A percentile compares a stretch with the other conserved stretches of the same genome.
These are phyloP conservation scores for Boletellus sp. DNA, from an alignment of 768 basidiomycete genomes.

Conservation along the genomic window DNA sequence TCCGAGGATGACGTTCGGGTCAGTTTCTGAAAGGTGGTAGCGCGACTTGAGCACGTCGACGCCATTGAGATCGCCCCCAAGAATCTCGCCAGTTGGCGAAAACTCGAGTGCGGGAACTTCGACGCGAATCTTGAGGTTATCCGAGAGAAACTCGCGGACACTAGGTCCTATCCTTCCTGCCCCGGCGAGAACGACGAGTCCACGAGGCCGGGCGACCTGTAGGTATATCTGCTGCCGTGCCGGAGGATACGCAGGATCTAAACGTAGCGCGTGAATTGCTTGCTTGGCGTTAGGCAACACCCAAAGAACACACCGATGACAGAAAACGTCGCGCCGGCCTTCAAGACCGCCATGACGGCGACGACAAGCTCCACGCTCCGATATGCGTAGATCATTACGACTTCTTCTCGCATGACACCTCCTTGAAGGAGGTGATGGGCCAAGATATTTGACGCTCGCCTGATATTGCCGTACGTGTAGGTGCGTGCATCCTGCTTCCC, in stretches of 20 bases:
- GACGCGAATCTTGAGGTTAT: constrained; percentile 79
- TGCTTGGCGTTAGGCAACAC: background rate
- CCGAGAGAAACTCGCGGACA: constrained; percentile 78
- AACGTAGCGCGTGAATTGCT: background rate
- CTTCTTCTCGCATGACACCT: constrained; percentile 89
- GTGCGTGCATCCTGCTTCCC: constrained; percentile 50
- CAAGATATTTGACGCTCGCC: constrained; percentile 81
- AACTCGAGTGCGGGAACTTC: constrained; percentile 90
- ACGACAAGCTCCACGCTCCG: constrained; percentile 95
- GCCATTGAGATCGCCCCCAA: constrained; percentile 53
- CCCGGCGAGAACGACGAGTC: constrained; percentile 84
- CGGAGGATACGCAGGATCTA: constrained; percentile 96
- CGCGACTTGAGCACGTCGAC: constrained; percentile 62
- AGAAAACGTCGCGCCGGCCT: constrained; percentile 94
- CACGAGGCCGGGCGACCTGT: constrained; percentile 87
- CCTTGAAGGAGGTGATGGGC: constrained; percentile 84
- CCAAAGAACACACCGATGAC: constrained; percentile 72
- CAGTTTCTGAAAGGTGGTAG: constrained; percentile 53
- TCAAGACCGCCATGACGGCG: constrained; percentile 94
- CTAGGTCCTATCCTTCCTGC: constrained; percentile 77
- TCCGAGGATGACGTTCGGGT: constrained; percentile 83
- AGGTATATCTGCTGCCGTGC: constrained; percentile 91
- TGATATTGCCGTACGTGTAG: constrained; percentile 79
- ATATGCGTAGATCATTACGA: constrained; percentile 97
- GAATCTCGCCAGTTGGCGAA: constrained; percentile 54